A percentile compares a stretch with the other conserved stretches of the same genome.
Conservation (phyloP, 2,329 filamentous ascomycete genomes). For the Simplicillium aogashimaense region DNA sequence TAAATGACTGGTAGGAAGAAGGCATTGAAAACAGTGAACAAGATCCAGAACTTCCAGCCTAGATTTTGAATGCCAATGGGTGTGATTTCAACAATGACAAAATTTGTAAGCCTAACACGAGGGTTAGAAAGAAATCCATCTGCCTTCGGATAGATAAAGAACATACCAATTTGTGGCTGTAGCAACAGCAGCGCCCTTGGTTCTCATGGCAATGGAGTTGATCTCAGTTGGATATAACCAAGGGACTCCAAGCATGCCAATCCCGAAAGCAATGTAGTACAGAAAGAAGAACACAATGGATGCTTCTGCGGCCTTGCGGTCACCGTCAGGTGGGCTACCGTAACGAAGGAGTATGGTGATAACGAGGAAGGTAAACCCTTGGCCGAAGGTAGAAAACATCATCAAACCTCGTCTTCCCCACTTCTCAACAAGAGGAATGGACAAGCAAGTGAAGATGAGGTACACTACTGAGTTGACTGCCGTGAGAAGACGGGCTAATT, state of each 20-base stretch:
- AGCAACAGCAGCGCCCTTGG: constrained; percentile 24
- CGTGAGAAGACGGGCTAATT: constrained; percentile 36
- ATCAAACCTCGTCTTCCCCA: constrained; percentile 18
- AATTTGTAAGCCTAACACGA: constrained; percentile 13
- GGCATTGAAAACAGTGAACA: constrained; percentile 38
- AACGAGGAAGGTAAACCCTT: constrained; percentile 17
- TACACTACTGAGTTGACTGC: constrained; percentile 27
- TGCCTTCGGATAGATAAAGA: neutral
- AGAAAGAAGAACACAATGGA: constrained; percentile 20
- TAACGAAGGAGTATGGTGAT: constrained; percentile 16
- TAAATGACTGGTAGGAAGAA: constrained; percentile 35
- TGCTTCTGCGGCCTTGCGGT: constrained; percentile 13
- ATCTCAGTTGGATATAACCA: constrained; percentile 32
- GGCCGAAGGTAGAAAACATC: constrained; percentile 16
- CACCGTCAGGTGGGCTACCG: constrained; percentile 9
- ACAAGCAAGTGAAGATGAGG: constrained; percentile 12
- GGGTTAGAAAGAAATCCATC: neutral
- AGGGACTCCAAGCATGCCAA: constrained; percentile 24
- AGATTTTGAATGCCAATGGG: constrained; percentile 29
- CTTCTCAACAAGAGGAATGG: constrained; percentile 17
- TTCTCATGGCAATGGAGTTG: constrained; percentile 28
- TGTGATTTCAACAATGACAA: constrained; percentile 22
- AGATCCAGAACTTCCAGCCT: constrained; percentile 40
- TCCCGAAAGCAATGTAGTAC: constrained; percentile 18
- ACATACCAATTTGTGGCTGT: constrained; percentile 24